Evolutionary conservation across 2,329 filamentous ascomycete species (phyloP).

Genomic region (Trichophyton simii): DNA sequence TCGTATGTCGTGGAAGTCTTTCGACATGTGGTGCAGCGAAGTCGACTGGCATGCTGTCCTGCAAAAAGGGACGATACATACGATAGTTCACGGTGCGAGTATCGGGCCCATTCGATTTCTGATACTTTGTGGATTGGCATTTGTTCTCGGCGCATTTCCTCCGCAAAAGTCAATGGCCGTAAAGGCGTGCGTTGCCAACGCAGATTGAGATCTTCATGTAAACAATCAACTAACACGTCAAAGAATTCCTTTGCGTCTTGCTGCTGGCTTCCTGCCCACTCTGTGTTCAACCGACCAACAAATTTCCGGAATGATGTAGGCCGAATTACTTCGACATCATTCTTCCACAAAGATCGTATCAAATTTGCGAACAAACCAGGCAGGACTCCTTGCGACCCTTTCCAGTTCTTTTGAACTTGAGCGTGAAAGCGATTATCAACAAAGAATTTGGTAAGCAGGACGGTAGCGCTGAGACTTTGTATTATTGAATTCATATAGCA

Average conservation of each 20-base stretch:
- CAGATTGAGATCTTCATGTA: slow-evolving; percentile 76
- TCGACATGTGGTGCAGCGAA: slow-evolving; percentile 49
- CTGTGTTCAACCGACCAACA: slow-evolving; percentile 49
- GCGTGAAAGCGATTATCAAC: slow-evolving; percentile 48
- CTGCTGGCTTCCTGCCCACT: slow-evolving; percentile 63
- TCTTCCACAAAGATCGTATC: slow-evolving; percentile 50
- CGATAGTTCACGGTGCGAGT: slow-evolving; percentile 57
- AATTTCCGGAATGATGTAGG: slow-evolving; percentile 55
- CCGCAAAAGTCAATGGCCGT: slow-evolving; percentile 44
- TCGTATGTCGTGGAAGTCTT: slow-evolving; percentile 55
- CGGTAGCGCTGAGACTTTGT: slow-evolving; percentile 67
- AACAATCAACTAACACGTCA: slow-evolving; percentile 63
- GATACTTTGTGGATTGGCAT: slow-evolving; percentile 54
- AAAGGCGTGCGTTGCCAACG: slow-evolving; percentile 49
- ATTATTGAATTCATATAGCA: slow-evolving; percentile 91
- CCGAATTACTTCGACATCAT: slow-evolving; percentile 39
- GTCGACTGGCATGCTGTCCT: slow-evolving; percentile 51
- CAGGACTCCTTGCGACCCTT: slow-evolving; percentile 51
- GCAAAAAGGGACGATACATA: slow-evolving; percentile 70
- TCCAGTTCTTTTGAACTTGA: slow-evolving; percentile 53
- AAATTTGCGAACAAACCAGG: slow-evolving; percentile 51
- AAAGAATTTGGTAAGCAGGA: slow-evolving; percentile 50
- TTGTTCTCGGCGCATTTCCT: slow-evolving; percentile 49
- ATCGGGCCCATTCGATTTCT: slow-evolving; percentile 60
- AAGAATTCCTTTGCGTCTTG: slow-evolving; percentile 91